These are phyloP conservation scores for Wickerhamiella vanderwaltii DNA, from an alignment of 805 yeast genomes.

Conservation along the genomic window DNA sequence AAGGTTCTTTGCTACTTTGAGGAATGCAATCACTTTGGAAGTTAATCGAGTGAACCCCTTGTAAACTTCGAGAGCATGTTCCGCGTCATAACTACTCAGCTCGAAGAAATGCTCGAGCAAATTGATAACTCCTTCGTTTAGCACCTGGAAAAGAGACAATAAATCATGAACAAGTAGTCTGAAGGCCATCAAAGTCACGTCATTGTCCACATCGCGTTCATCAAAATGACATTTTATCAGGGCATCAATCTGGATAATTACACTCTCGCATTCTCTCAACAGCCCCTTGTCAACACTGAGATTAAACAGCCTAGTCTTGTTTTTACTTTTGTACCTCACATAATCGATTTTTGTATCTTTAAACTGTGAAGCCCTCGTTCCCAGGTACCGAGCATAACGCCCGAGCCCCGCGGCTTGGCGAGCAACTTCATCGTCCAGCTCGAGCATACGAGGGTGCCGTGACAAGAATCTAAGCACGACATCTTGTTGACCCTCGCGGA, in stretches of 20 bases:
- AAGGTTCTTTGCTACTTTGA: conserved; percentile 78
- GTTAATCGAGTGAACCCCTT: conserved; percentile 78
- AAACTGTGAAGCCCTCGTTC: conserved; percentile 56
- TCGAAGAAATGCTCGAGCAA: conserved; percentile 90
- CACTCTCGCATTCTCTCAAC: conserved; percentile 72
- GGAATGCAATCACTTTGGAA: conserved; percentile 71
- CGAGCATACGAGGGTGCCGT: conserved; percentile 40
- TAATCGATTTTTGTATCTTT: conserved; percentile 57
- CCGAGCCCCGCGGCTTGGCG: conserved; percentile 33
- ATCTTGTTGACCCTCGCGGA: conserved; percentile 78
- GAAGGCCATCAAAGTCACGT: conserved; percentile 71
- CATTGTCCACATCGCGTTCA: conserved; percentile 75
- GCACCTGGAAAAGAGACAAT: conserved; percentile 70
- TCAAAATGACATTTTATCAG: conserved; percentile 61
- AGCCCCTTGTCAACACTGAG: conserved; percentile 68
- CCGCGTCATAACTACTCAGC: conserved; percentile 76
- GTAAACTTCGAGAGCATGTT: conserved; percentile 72
- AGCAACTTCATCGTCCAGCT: conserved; percentile 28
- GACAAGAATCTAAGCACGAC: conserved; percentile 53
- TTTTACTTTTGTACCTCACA: conserved; percentile 44
- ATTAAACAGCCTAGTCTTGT: conserved; percentile 50
- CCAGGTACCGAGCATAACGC: conserved; percentile 61
- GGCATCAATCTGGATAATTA: conserved; percentile 67
- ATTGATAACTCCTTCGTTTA: conserved; percentile 94
- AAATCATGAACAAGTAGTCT: conserved; percentile 83